Evolutionary conservation across 192 early-diverging fungal genomes (phyloP), one percentile per base, ranked within the genome.

Genomic region (Coemansia sp.): DNA sequence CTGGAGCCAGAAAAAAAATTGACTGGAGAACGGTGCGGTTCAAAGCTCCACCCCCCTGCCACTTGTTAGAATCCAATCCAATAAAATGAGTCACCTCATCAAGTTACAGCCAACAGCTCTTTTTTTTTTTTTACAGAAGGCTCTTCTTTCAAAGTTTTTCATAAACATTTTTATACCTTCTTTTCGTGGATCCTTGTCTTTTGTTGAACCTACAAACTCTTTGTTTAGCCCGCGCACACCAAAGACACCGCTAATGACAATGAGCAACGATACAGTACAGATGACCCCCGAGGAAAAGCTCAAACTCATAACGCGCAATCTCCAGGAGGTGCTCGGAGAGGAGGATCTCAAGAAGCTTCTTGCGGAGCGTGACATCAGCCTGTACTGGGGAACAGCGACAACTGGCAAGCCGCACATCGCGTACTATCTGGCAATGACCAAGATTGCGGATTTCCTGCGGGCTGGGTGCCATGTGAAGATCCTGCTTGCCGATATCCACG

Each of bases 351-450:
- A 92, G 69, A 84, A 90, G 60, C 86, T 93, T 62, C 88, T 99
- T 36, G 79, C 78, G 8, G 93, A 97, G 80, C 88, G 97, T 62
- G 94, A 96, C 77, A 75, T 97, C 52, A 93, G 89, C 63, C 80
- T 98, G 67, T 98, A 98, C 90, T 98, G 95, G 95, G 97, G 97
- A 30, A 96, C 96, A 15, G 97, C 97, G 33, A 89, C 96, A 2
- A 99, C 97, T 14, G 96, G 97, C 36, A 92, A 88, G 72, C 95
- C 95, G 34, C 97, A 99, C 75, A 87, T 99, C 73, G 97, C 92
- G 60, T 99, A 99, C 88, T 97, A 95, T 91, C 94, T 98, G 18
- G 87, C 97, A 9, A 94, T 99, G 92, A 84, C 92, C 61, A 99
- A 99, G 85, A 90, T 99, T 78, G 97, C 97, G 9, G 97, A 99